Conservation (phyloP, 129 eudicot genomes). For the Apium graveolens region DNA sequence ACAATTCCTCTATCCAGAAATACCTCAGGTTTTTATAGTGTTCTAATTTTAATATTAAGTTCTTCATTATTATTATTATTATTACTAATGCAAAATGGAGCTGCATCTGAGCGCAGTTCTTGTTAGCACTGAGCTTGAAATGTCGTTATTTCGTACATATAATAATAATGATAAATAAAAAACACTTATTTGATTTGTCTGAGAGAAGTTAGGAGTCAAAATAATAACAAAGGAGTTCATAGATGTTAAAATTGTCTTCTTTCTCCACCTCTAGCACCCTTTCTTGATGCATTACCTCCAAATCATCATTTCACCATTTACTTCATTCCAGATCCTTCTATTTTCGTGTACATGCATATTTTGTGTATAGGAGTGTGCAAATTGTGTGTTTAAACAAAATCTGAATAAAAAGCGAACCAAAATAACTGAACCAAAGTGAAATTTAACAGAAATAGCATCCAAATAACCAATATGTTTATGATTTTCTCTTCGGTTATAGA, state of each 20-base stretch:
- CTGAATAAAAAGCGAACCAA: not conserved
- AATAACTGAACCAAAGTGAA: too few species aligned
- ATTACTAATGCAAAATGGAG: not conserved
- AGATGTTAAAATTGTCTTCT: not conserved
- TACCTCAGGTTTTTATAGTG: slow-evolving; percentile 33
- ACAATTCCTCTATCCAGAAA: slow-evolving; percentile 75
- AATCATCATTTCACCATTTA: not conserved
- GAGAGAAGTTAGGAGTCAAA: not conserved
- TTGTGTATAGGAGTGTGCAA: not conserved
- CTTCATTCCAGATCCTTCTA: not conserved
- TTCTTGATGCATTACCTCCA: not conserved
- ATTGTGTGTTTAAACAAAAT: not conserved
- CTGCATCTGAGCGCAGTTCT: not conserved
- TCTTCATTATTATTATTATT: not conserved
- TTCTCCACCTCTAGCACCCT: not conserved
- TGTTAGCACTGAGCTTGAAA: not conserved
- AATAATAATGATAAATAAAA: not conserved
- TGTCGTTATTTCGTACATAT: not conserved
- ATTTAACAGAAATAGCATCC: not conserved
- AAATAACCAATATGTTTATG: not conserved
- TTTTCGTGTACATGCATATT: not conserved
- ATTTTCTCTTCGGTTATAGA: not conserved
- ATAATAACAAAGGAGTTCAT: not conserved
- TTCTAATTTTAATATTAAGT: not conserved
- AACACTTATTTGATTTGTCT: not conserved